Base-by-base conservation (phyloP, 2,329 filamentous ascomycete species). In the Fusarium algeriense region DNA sequence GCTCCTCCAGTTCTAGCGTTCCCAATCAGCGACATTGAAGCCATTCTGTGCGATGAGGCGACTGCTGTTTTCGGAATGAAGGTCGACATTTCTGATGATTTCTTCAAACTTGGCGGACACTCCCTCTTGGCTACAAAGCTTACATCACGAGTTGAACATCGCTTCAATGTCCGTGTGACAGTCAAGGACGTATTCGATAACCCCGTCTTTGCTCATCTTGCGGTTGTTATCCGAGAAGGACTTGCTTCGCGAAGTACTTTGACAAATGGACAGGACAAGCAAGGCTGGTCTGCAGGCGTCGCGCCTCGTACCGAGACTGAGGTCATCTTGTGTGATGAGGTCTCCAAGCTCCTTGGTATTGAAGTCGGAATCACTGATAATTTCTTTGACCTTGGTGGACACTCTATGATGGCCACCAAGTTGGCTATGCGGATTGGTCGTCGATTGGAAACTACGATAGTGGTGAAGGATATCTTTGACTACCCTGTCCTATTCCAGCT, bases 391-490 rank as follows among this genome's bases (percentile, higher is more conserved):
- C 48, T 67, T 1, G 60, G 60, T 7, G 54, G 64, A 8, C 60
- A 67, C 14, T 67, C 60, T 0, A 38, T 67, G 14, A 43, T 67
- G 60, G 64, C 64, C 9, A 65, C 60, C 6, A 67, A 67, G 19
- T 26, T 67, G 2, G 54, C 64, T 11, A 34, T 54, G 26, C 20
- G 60, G 7, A 41, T 67, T 35, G 61, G 60, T 6, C 64, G 15
- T 11, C 48, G 41, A 1, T 6, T 68, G 10, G 41, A 40, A 23
- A 19, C 37, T 4, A 35, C 45, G 4, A 41, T 60, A 19, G 30
- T 38, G 9, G 64, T 67, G 9, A 65, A 67, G 11, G 64, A 67
- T 19, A 23, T 67, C 2, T 67, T 67, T 1, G 64, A 67, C 32
- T 8, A 65, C 4, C 64, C 60, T 0, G 43, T 45, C n/a, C 7